Evolutionary conservation across 148 eudicot species (phyloP), one percentile per base, ranked within the genome.

Genomic region (Vaccinium corymbosum): DNA sequence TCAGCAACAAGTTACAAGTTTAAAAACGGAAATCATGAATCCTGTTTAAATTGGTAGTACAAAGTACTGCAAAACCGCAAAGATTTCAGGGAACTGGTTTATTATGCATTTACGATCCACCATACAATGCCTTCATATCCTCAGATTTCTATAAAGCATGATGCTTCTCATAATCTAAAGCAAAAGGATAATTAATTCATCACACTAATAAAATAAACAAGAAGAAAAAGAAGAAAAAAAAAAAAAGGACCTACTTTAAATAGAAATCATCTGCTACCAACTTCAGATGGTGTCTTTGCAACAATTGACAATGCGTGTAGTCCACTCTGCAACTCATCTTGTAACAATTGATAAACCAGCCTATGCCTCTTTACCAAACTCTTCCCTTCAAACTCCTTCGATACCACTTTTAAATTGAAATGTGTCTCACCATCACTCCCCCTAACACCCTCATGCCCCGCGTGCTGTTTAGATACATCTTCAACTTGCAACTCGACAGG

Each of bases 361-460:
- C 98, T 90, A 85, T 95, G 98, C 89, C 98, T 93, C 90, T 95
- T 94, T 35, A 94, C 95, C 93, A 92, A 81, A 82, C 95, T 95
- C 86, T 95, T 94, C 35, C 98, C 97, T 81, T 91, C 93, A 87
- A 95, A 95, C 79, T 92, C 97, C 46, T 88, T 71, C 0, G 97
- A 92, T 70, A 95, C 94, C 72, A 95, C 88, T 84, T 85, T 91
- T 72, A 95, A 84, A 87, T 94, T 94, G 55, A 95, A 93, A 89
- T 95, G 98, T 1, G 97, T 94, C 87, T 94, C 98, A 2, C 96
- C 98, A 80, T 94, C 90, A 86, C 91, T 90, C 17, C 93, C 92
- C 56, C 87, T 88, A 7, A 88, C 90, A 66, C 95, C 98, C 1
- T 89, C 88, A 86, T 95, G 98, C 10, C 98, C 98, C 35, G 98